These are phyloP conservation scores for Urochloa ruziziensis DNA, from an alignment of 176 grass and related monocot genomes.

Conservation along the genomic window DNA sequence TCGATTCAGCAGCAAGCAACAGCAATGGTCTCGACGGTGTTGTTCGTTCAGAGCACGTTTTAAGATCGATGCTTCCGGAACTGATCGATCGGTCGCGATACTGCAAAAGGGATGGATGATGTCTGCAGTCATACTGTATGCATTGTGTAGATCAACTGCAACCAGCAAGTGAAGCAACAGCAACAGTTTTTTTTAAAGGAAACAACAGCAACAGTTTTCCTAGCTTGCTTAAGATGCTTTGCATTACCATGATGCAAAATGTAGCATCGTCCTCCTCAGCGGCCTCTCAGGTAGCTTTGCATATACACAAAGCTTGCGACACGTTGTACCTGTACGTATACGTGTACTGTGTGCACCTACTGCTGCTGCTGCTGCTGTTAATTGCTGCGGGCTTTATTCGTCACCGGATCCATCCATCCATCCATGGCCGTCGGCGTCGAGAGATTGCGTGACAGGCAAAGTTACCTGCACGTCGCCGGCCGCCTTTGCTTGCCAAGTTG, in stretches of 20 bases:
- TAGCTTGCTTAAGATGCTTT: background rate
- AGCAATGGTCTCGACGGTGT: background rate
- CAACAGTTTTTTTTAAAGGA: background rate
- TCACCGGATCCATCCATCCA: background rate
- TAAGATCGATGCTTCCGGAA: background rate
- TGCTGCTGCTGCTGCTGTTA: no score
- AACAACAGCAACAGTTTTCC: no score
- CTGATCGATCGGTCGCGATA: background rate
- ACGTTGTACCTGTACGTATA: no score
- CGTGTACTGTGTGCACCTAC: no score
- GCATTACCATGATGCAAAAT: no score
- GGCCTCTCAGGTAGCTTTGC: no score
- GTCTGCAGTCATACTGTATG: background rate
- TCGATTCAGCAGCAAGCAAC: slow-evolving; percentile 22
- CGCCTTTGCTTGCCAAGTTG: slow-evolving; percentile 37
- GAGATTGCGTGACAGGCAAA: slow-evolving; percentile 31
- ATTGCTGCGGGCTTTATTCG: no score
- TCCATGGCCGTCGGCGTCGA: background rate
- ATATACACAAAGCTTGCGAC: background rate
- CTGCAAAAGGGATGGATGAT: background rate
- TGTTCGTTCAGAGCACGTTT: background rate
- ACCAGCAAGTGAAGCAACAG: background rate
- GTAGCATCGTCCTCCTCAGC: no score
- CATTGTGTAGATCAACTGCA: background rate
- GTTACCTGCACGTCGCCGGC: background rate